These are phyloP conservation scores for Aspergillus vadensis DNA, from an alignment of 2,329 filamentous ascomycete species.

Conservation along the genomic window DNA sequence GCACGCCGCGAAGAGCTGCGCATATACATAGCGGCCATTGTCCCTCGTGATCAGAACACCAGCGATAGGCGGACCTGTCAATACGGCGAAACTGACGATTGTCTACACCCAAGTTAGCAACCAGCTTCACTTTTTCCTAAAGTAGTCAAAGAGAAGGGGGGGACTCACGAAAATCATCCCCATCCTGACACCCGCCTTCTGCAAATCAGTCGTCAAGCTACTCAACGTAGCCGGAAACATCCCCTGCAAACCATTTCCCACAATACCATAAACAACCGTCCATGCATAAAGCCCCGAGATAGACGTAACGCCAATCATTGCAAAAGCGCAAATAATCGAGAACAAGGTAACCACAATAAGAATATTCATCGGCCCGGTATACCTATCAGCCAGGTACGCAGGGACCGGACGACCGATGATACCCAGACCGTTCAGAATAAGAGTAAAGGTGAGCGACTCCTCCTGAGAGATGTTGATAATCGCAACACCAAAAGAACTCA, in stretches of 20 bases:
- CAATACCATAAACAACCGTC: background rate
- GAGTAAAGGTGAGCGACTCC: constrained; percentile 35
- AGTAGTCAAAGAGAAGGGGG: too few species aligned
- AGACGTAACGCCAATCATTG: background rate
- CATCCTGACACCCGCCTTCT: background rate
- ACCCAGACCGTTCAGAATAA: constrained; percentile 8
- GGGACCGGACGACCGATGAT: constrained; percentile 2
- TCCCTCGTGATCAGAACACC: background rate
- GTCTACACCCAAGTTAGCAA: background rate
- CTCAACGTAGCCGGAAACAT: background rate
- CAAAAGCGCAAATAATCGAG: background rate
- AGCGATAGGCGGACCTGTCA: background rate
- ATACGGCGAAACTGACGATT: background rate
- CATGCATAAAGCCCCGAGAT: background rate
- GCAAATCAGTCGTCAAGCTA: background rate
- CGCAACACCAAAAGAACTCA: constrained; percentile 52
- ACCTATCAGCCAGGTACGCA: background rate
- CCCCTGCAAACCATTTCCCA: background rate
- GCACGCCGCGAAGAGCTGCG: background rate
- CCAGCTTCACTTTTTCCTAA: too few species aligned
- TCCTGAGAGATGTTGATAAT: constrained; percentile 40
- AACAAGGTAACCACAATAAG: background rate
- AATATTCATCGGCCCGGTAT: background rate
- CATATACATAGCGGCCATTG: background rate
- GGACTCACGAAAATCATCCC: background rate